These are phyloP conservation scores for Patellifolia procumbens DNA, from an alignment of 179 eudicot species.

Conservation along the genomic window DNA sequence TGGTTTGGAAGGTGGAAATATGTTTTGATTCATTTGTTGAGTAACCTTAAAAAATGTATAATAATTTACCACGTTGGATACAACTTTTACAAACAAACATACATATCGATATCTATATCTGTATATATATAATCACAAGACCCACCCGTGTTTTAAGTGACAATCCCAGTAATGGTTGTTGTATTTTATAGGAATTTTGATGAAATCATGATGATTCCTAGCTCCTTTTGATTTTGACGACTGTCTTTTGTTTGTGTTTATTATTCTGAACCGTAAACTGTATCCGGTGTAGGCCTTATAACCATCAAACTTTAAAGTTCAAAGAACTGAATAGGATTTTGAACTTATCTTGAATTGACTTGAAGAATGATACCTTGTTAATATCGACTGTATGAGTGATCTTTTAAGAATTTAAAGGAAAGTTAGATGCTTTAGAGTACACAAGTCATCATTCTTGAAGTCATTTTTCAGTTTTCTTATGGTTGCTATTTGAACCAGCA, in stretches of 20 bases:
- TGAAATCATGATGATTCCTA: neutral
- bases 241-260: neutral
- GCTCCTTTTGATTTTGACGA: neutral
- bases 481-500: neutral
- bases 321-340: neutral
- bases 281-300: neutral
- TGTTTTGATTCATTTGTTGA: no score
- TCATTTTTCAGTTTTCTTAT: neutral
- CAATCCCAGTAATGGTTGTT: neutral
- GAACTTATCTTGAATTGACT: neutral
- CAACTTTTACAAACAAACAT: neutral
- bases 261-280: neutral
- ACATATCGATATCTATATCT: no score
- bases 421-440: neutral
- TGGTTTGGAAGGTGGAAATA: no score
- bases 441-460: neutral
- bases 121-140: no score
- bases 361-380: neutral
- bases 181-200: neutral
- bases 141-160: no score
- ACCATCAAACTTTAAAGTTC: neutral
- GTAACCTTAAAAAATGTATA: neutral
- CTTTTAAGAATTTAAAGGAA: neutral
- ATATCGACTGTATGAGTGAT: neutral
- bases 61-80: neutral